These are phyloP conservation scores for Imleria badia DNA, from an alignment of 768 basidiomycete species.

Conservation along the genomic window DNA sequence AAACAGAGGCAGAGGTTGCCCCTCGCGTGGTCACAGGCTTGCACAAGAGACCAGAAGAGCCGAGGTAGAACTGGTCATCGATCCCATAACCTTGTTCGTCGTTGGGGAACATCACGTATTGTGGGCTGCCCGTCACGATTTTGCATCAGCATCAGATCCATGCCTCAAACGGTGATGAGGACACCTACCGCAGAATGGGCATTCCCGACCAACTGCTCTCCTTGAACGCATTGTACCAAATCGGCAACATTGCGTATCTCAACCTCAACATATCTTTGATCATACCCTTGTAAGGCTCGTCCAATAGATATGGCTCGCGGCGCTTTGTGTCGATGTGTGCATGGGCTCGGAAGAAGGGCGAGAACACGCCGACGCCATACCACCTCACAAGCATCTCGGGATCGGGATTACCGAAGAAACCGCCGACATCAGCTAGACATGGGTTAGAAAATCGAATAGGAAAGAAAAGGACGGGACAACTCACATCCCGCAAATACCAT, in stretches of 20 bases:
- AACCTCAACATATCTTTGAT: slow-evolving; percentile 76
- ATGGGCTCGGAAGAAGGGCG: slow-evolving; percentile 98
- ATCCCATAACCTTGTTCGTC: slow-evolving; percentile 83
- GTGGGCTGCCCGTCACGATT: slow-evolving; percentile 60
- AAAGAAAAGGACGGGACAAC: slow-evolving; percentile 30
- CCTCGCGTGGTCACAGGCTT: slow-evolving; percentile 86
- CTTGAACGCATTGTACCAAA: slow-evolving; percentile 98
- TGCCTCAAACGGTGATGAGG: neutral
- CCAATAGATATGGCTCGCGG: slow-evolving; percentile 90
- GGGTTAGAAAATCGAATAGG: neutral
- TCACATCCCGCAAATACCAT: slow-evolving; percentile 90
- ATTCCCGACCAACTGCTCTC: slow-evolving; percentile 80
- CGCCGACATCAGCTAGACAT: slow-evolving; percentile 87
- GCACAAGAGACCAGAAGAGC: slow-evolving; percentile 82
- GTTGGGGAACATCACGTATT: slow-evolving; percentile 91
- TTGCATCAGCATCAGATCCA: neutral
- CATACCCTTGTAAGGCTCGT: slow-evolving; percentile 85
- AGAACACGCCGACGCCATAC: slow-evolving; percentile 95
- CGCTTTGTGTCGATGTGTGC: slow-evolving; percentile 98
- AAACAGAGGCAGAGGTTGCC: slow-evolving; percentile 66
- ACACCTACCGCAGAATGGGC: slow-evolving; percentile 74
- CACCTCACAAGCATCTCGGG: slow-evolving; percentile 94
- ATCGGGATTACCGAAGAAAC: slow-evolving; percentile 97
- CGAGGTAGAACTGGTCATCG: slow-evolving; percentile 94
- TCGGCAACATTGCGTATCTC: slow-evolving; percentile 82